Base-by-base conservation (phyloP, 805 yeast genomes). In the Teunomyces barrocoloradensis region DNA sequence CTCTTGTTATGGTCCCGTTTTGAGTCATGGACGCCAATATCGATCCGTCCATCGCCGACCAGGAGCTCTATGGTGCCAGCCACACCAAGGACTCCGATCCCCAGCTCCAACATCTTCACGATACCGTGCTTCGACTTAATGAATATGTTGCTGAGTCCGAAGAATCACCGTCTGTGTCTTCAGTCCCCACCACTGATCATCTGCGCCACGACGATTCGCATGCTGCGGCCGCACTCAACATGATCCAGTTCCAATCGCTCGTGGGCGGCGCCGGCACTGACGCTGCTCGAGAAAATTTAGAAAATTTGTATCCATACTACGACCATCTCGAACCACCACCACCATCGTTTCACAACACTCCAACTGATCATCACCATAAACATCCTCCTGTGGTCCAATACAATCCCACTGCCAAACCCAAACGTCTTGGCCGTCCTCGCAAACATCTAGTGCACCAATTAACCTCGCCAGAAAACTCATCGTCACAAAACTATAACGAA, bases 381-480 rank as follows among this genome's bases (percentile, higher is more conserved):
- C 10, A 12, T 3, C 30, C 50, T 37, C 50, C 46, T 13, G 40
- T 69, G 32, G 70, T 65, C 23, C 66, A 59, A 32, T 70, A 68
- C 49, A 54, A 60, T 34, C 73, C 71, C n/a, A 47, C 53, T 20
- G 59, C 59, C 25, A 64, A 64, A 44, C 55, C 69, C 10, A 60
- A 63, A 43, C 55, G 75, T 15, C 53, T 70, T 18, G 75, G 75
- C 2, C 45, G 75, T 32, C 74, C 73, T 5, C 52, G 75, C 9
- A 64, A 58, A 45, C 63, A 65, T 28, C 55, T 59, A 5, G 45
- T 55, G 1, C 56, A 53, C 21, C 53, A 47, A 6, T 43, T 56
- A 6, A 45, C 58, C 6, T 53, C 60, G 6, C 58, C 66, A 2
- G 51, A 57, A 27, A 53, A 55, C 35, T 53, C 59, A 2, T 54